A percentile compares a stretch with the other conserved stretches of the same genome.
phyloP scores from a whole-genome alignment of 1,139 yeast genomes.

The Geotrichum candidum region DNA sequence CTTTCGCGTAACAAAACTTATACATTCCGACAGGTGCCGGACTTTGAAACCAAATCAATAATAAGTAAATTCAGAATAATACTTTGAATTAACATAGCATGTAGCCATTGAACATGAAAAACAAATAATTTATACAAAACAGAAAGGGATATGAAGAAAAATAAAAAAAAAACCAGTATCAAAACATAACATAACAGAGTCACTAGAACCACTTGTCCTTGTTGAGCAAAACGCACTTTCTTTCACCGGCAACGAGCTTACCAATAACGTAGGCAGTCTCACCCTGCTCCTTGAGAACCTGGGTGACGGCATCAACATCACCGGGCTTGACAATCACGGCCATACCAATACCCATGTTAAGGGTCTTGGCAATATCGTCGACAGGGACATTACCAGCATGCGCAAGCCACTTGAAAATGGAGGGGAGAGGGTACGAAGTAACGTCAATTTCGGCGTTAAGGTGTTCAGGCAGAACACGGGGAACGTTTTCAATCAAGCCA shows the following conservation, averaged over 20 bases:
- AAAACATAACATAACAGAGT: neutral
- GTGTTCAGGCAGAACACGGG: constrained; percentile 81
- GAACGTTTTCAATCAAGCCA: constrained; percentile 92
- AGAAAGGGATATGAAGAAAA: neutral
- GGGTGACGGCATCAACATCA: constrained; percentile 53
- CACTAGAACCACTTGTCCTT: constrained; percentile 45
- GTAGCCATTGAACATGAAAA: neutral
- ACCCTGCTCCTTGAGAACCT: constrained; percentile 54
- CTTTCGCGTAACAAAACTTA: too few relatives aligned
- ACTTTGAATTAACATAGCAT: neutral
- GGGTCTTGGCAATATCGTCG: constrained; percentile 78
- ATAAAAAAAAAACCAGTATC: neutral
- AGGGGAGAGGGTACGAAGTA: constrained; percentile 74
- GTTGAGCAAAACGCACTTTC: constrained; percentile 65
- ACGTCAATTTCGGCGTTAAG: constrained; percentile 79
- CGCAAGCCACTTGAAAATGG: constrained; percentile 91
- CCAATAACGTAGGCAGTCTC: constrained; percentile 83
- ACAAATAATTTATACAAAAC: neutral
- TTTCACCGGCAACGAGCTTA: constrained; percentile 50
- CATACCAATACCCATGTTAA: constrained; percentile 98
- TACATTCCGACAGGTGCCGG: neutral
- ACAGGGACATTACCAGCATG: constrained; percentile 84
- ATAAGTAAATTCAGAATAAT: neutral
- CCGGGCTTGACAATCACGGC: constrained; percentile 65
- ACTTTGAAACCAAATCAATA: neutral